Evolutionary conservation across 352 stramenopile species (phyloP), one percentile per base, ranked within the genome.

Genomic region (Phytophthora lateralis): DNA sequence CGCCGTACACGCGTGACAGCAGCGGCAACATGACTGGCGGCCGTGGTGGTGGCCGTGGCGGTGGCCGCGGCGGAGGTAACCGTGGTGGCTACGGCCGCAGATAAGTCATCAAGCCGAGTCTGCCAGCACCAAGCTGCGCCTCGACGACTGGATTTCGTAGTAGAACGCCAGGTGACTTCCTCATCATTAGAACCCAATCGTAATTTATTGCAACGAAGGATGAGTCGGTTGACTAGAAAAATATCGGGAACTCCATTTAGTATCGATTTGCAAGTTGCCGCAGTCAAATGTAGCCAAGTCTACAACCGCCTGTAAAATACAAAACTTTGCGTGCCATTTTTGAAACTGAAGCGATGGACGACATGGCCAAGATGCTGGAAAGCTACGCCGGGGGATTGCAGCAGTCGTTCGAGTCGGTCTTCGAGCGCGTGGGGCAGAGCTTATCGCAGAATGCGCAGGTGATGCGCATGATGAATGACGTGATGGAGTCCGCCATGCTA

Each of bases 391-490:
- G 74, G 20, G 80, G 78, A 1, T 62, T 93, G 48, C 81, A 90
- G 66, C 71, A 88, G 63, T 93, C 83, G 44, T 91, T 93, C 53
- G 80, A 74, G 41, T 75, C 69, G 8, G 81, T 90, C 10, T 87
- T 90, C 32, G 75, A 90, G 50, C 80, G 81, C 38, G 76, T 93
- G 42, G 81, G 75, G 10, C 57, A 89, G 55, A 91, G 81, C 30
- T 71, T 93, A 24, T 68, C 66, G 32, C 81, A 90, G 55, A 93
- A 81, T 26, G 75, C 71, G 41, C 69, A 88, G 52, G 71, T 90
- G 60, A 91, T 93, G 83, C 76, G 75, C 41, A 89, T 93, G 78
- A 93, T 93, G 83, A 93, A 93, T 63, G 71, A 77, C 15, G 82
- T 91, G 63, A 91, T 93, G 83, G 83, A 93, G 69, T 66, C 77